Base-by-base conservation (phyloP, 2,329 filamentous ascomycete species). In the Aureobasidium lini region DNA sequence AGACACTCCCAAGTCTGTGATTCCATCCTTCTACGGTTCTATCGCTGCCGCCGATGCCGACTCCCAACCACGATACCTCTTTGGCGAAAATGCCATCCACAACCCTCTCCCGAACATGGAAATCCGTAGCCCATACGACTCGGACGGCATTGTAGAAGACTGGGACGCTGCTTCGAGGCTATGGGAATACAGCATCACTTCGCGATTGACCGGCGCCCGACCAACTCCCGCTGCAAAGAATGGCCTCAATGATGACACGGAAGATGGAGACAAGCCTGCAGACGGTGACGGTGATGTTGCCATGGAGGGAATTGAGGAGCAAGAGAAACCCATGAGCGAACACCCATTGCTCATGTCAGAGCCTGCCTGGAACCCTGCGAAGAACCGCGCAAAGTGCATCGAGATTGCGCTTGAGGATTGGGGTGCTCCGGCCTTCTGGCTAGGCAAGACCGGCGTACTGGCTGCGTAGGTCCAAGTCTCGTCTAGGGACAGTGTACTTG, bases 341-440 rank as follows among this genome's bases (percentile, higher is more conserved):
- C 94, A 89, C 73, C 95, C 94, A 7, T 77, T 99, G 62, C 80
- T 99, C 61, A 87, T 99, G 83, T 96, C 90, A 0, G 94, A 99
- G 75, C 89, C 92, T 13, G 88, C 90, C 10, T 97, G 93, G 92
- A 97, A 96, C 75, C 82, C 85, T 29, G 75, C 83, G 44, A 96
- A 96, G 77, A 84, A 88, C 62, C 83, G 95, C 62, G 94, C 99
- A 77, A 95, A 94, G 82, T 87, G 88, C 42, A 93, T 96, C 68
- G 94, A 99, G 77, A 85, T 97, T 63, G 91, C 90, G 61, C 96
- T 99, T 87, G 94, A 99, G 79, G 89, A 85, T 70, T 99, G 94
- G 91, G 92, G 90, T 31, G 88, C 88, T 59, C 94, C 94, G 16
- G 94, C 94, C 5, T 97, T 96, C 74, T 99, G 93, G 82, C 79